phyloP scores from a whole-genome alignment of 768 basidiomycete genomes.

The Auricularia heimuer region DNA sequence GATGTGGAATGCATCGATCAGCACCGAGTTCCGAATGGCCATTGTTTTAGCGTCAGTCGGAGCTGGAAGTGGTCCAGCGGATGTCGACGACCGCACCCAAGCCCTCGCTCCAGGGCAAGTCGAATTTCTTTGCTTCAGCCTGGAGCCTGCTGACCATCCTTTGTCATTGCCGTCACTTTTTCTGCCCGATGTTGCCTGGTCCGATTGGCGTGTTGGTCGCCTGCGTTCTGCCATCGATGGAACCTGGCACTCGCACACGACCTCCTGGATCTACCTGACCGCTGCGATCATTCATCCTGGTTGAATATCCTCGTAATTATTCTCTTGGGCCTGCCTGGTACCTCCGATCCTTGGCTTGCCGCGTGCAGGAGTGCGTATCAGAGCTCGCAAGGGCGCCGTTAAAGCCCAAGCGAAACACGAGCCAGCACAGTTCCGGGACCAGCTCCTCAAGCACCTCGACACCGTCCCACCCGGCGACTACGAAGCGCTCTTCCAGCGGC shows the following conservation, averaged over 20 bases:
- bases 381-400: constrained; percentile 85
- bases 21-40: too few species aligned
- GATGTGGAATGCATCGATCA: too few species aligned
- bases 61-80: constrained; percentile 37
- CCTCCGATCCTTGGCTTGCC: not conserved
- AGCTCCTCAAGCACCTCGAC: constrained; percentile 85
- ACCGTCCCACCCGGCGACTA: constrained; percentile 72
- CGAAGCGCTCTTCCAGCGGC: constrained; percentile 70
- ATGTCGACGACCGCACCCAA: constrained; percentile 79
- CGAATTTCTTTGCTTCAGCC: not conserved
- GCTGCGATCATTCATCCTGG: too few species aligned
- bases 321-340: too few species aligned
- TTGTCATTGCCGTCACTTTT: too few species aligned
- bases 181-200: too few species aligned
- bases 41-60: not conserved
- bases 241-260: not conserved
- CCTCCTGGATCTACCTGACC: not conserved
- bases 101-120: constrained; percentile 76
- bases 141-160: too few species aligned
- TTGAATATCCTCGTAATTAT: not conserved
- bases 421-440: constrained; percentile 86
- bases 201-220: too few species aligned
- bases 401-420: constrained; percentile 93
- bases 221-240: too few species aligned
- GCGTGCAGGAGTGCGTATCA: constrained; percentile 57